Conservation (phyloP, 768 basidiomycete species). For the Auricularia sp. region DNA sequence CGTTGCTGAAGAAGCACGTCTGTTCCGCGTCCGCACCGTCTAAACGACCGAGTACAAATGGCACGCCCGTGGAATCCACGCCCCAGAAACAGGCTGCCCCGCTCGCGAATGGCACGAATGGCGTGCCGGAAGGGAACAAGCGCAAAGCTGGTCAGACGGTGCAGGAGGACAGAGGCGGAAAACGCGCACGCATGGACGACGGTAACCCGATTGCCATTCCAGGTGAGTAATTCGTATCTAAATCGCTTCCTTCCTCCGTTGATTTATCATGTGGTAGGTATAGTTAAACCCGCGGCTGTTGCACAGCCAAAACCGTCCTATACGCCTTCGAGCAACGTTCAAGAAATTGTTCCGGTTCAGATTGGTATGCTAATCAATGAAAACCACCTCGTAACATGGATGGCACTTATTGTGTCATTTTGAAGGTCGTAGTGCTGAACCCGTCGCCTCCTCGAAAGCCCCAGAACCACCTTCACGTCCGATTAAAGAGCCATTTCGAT, state of each 20-base stretch:
- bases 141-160: neutral
- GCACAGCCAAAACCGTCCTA: neutral
- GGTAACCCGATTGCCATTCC: neutral
- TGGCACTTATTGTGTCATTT: too few relatives aligned
- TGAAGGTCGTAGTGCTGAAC: too few relatives aligned
- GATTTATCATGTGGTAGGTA: neutral
- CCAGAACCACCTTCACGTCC: too few relatives aligned
- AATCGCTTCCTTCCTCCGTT: neutral
- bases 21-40: constrained; percentile 34
- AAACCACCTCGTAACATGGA: too few relatives aligned
- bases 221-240: neutral
- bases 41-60: neutral
- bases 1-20: constrained; percentile 62
- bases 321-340: too few relatives aligned
- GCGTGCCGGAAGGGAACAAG: neutral
- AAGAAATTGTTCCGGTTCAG: too few relatives aligned
- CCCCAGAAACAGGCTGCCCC: neutral
- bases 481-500: too few relatives aligned
- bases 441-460: too few relatives aligned
- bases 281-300: neutral
- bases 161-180: neutral
- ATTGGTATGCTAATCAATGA: too few relatives aligned
- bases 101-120: neutral
- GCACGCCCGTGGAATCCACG: neutral
- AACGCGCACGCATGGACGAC: neutral